Percentiles rank a stretch among this genome's conserved stretches.
phyloP scores from a whole-genome alignment of 768 basidiomycete genomes.

The Suillus plorans region DNA sequence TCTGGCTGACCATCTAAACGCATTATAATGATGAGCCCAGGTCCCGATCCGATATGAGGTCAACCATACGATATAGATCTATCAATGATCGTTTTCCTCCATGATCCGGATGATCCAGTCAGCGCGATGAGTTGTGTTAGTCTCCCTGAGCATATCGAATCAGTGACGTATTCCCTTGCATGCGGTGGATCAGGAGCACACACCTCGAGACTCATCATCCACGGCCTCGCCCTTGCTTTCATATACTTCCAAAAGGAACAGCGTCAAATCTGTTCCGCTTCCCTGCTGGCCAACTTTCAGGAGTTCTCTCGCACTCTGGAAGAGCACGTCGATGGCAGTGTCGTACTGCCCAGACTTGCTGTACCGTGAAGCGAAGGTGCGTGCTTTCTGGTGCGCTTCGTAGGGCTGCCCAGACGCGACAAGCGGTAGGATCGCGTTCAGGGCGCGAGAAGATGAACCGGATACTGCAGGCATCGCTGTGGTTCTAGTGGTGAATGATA shows the following conservation, averaged over 20 bases:
- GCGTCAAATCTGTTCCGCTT: constrained; percentile 83
- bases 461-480: constrained; percentile 24
- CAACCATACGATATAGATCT: constrained; percentile 73
- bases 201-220: constrained; percentile 80
- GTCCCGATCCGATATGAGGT: constrained; percentile 6
- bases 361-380: constrained; percentile 91
- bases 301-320: constrained; percentile 84
- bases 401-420: constrained; percentile 74
- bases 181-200: constrained; percentile 27
- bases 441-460: constrained; percentile 57
- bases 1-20: constrained; percentile 80
- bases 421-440: constrained; percentile 74
- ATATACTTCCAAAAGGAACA: constrained; percentile 83
- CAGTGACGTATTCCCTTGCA: background rate
- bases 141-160: constrained; percentile 51
- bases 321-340: constrained; percentile 90
- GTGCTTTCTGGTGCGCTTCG: constrained; percentile 95
- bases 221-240: constrained; percentile 70
- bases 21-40: constrained; percentile 18
- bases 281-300: constrained; percentile 87
- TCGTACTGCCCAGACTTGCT: constrained; percentile 77
- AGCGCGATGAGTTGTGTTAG: constrained; percentile 91
- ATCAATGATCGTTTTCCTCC: constrained; percentile 90
- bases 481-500: constrained; percentile 2
- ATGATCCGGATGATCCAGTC: constrained; percentile 72